These are phyloP conservation scores for Zarea fungicola DNA, from an alignment of 2,329 filamentous ascomycete species.

Conservation along the genomic window DNA sequence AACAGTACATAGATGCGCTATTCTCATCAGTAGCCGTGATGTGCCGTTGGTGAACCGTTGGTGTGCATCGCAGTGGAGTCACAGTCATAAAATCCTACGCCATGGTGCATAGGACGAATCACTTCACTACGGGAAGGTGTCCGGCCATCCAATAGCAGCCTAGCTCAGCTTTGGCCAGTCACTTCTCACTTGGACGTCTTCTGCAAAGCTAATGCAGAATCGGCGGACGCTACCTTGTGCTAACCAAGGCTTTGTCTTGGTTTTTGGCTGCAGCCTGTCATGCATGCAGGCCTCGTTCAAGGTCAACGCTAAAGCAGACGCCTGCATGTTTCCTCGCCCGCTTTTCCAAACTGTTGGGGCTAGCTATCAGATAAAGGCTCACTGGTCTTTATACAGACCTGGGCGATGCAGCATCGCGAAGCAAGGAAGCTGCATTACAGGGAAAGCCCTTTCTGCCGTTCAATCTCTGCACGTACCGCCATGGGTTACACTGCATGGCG, in stretches of 20 bases:
- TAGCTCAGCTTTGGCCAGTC: constrained; percentile 8
- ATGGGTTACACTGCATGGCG: not conserved
- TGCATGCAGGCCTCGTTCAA: constrained; percentile 1
- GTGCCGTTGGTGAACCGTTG: constrained; percentile 8
- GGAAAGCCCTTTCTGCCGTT: no score
- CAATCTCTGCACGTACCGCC: no score
- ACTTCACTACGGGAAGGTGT: not conserved
- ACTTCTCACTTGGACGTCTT: not conserved
- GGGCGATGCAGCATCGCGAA: not conserved
- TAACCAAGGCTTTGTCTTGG: not conserved
- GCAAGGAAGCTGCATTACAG: not conserved
- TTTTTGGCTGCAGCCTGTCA: not conserved
- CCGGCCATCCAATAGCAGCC: not conserved
- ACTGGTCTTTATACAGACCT: not conserved
- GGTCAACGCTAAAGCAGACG: not conserved
- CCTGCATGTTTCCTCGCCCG: not conserved
- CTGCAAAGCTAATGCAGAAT: not conserved
- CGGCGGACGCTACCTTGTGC: not conserved
- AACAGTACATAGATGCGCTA: no score
- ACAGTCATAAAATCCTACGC: not conserved
- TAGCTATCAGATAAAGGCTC: not conserved
- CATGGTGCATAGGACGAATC: not conserved
- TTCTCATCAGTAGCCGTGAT: no score
- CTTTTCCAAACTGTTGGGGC: not conserved
- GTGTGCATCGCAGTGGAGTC: constrained; percentile 4